Percentiles rank a stretch among this genome's conserved stretches.
Conservation (phyloP, 1,139 yeast species). For the Geotrichum histeridarum region DNA sequence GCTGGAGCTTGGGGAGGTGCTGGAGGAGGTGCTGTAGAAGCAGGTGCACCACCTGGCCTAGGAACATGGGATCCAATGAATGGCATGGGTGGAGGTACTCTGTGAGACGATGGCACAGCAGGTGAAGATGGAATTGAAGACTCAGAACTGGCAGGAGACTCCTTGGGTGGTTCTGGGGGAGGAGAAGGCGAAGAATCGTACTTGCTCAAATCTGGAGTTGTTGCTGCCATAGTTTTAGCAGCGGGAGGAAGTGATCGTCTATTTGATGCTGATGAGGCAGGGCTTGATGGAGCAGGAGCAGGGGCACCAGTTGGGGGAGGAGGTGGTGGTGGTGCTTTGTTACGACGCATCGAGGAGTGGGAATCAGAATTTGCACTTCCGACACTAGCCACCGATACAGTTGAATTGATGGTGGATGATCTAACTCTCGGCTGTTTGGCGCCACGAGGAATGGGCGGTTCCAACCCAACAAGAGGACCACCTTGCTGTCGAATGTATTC, state of each 20-base stretch:
- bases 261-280: slow-evolving; percentile 37
- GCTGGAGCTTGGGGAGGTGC: slow-evolving; percentile 17
- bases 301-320: slow-evolving; percentile 38
- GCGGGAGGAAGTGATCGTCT: slow-evolving; percentile 26
- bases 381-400: slow-evolving; percentile 22
- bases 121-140: slow-evolving; percentile 37
- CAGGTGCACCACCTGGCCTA: slow-evolving; percentile 26
- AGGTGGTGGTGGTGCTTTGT: slow-evolving; percentile 49
- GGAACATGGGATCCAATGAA: slow-evolving; percentile 31
- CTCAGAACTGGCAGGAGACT: slow-evolving; percentile 20
- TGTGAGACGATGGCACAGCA: slow-evolving; percentile 34
- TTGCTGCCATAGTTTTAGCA: slow-evolving; percentile 25
- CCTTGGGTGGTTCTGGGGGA: slow-evolving; percentile 22
- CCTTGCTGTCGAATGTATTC: slow-evolving; percentile 72
- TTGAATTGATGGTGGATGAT: slow-evolving; percentile 21
- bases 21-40: slow-evolving; percentile 24
- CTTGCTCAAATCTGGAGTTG: slow-evolving; percentile 13
- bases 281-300: slow-evolving; percentile 26
- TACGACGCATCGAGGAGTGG: slow-evolving; percentile 27
- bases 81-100: slow-evolving; percentile 35
- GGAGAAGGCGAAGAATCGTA: slow-evolving; percentile 21
- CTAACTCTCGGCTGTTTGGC: slow-evolving; percentile 28
- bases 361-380: slow-evolving; percentile 23
- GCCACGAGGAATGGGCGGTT: slow-evolving; percentile 76
- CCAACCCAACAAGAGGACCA: slow-evolving; percentile 79